Evolutionary conservation across 1,284 basidiomycete species (phyloP), one percentile per base, ranked within the genome.

Genomic region (Puccinia novopanici): DNA sequence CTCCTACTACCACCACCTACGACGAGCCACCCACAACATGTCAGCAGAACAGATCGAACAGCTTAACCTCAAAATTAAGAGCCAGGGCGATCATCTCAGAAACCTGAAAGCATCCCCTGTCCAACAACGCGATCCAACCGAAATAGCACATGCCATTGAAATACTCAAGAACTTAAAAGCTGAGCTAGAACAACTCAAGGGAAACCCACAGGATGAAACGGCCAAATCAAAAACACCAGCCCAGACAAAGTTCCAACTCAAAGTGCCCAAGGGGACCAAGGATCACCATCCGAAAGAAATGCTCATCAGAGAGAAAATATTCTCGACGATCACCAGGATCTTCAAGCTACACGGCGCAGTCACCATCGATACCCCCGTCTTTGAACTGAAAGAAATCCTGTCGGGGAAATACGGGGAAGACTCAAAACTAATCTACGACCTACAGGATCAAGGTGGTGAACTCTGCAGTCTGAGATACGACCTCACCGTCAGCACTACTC

Each of bases 401-500:
- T 82, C 83, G 1, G 84, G 84, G 48, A 87, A 86, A 68, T 85
- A 86, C 59, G 86, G 86, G 80, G 97, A 99, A 87, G 96, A 99
- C 86, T 90, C 92, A 70, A 99, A 99, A 87, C 91, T 99, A 84
- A 99, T 99, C 84, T 99, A 98, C 86, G 96, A 99, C 87, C 89
- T 99, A 75, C 91, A 92, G 88, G 97, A 99, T 87, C 97, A 99
- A 86, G 97, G 96, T n/a, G 96, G 97, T 34, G 97, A 99, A 87
- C 90, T 98, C 84, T 92, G 98, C 82, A 93, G 93, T 27, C 87
- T 99, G 83, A 89, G 96, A 80, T 99, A 99, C 85, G 96, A 99
- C 86, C 91, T 99, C 84, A 99, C 96, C 30, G 95, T 89, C 82
- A 82, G 88, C 84, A 22, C 67, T 0, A n/a, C 3, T 72, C 34